Evolutionary conservation across 257 asterid genomes (phyloP).

Genomic region (Lycium ferocissimum): DNA sequence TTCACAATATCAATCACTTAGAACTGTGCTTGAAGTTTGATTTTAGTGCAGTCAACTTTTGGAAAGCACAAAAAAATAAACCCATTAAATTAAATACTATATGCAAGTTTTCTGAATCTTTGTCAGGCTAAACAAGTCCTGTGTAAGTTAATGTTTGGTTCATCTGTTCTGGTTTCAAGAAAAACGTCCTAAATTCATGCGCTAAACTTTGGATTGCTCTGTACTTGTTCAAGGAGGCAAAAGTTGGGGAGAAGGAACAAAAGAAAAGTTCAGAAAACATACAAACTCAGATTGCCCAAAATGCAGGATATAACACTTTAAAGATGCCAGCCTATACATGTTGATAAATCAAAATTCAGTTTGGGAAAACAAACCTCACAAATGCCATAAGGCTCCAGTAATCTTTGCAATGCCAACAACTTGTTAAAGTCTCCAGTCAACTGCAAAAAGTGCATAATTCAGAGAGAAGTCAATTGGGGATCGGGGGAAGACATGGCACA

Average conservation of each 20-base stretch:
- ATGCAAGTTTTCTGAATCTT: not conserved
- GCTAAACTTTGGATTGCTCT: not conserved
- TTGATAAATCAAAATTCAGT: slow-evolving; percentile 6
- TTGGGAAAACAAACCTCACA: slow-evolving; percentile 73
- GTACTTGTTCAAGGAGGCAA: not conserved
- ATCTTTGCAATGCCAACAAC: slow-evolving; percentile 78
- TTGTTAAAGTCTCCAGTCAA: slow-evolving; percentile 85
- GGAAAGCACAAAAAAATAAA: not conserved
- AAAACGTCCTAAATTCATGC: not conserved
- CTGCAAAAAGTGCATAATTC: slow-evolving; percentile 44
- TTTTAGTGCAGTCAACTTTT: not conserved
- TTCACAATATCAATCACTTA: slow-evolving; percentile 18
- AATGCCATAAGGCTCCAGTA: slow-evolving; percentile 85
- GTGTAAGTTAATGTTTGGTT: not conserved
- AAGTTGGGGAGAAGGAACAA: not conserved
- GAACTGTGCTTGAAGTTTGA: not conserved
- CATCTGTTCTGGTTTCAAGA: not conserved
- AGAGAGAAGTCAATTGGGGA: not conserved
- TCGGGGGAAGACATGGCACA: not conserved
- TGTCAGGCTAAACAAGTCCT: not conserved
- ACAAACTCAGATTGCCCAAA: not conserved
- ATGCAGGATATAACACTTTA: slow-evolving; percentile 18
- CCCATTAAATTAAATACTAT: not conserved
- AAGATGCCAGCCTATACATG: slow-evolving; percentile 8
- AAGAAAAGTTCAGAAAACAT: not conserved